Evolutionary conservation across 352 stramenopile species (phyloP).

Genomic region (Globisporangium solare): DNA sequence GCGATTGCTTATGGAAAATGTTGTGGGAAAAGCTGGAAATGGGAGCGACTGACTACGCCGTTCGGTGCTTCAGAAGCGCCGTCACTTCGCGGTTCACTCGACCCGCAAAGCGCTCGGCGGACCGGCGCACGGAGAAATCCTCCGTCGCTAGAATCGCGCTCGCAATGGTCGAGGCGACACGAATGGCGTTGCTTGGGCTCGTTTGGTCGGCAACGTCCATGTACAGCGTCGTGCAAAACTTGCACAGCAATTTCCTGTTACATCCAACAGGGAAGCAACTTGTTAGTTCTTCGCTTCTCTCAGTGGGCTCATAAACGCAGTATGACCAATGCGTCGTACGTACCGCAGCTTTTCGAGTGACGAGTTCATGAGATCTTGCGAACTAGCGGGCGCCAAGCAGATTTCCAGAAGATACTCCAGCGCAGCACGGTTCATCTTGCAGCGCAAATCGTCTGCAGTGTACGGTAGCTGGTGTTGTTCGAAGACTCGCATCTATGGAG

Average conservation of each 20-base stretch:
- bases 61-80: slow-evolving; percentile 10
- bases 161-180: slow-evolving; percentile 1
- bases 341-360: slow-evolving; percentile 10
- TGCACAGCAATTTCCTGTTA: slow-evolving; percentile 8
- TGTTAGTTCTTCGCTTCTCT: neutral
- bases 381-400: neutral
- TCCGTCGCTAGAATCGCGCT: slow-evolving; percentile 11
- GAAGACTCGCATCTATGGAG: neutral
- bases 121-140: slow-evolving; percentile 13
- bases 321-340: neutral
- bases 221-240: slow-evolving; percentile 5
- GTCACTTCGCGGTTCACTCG: slow-evolving; percentile 11
- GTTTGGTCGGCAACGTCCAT: slow-evolving; percentile 5
- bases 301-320: neutral
- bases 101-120: slow-evolving; percentile 2
- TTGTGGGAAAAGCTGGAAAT: slow-evolving; percentile 1
- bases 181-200: slow-evolving; percentile 6
- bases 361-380: neutral
- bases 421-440: slow-evolving; percentile 2
- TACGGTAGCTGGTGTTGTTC: neutral
- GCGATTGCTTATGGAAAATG: too few species aligned
- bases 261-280: neutral
- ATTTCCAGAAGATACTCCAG: slow-evolving; percentile 11
- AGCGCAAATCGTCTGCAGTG: neutral
- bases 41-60: neutral